These are phyloP conservation scores for Populus davidiana DNA, from an alignment of 345 rosid genomes.

Conservation along the genomic window DNA sequence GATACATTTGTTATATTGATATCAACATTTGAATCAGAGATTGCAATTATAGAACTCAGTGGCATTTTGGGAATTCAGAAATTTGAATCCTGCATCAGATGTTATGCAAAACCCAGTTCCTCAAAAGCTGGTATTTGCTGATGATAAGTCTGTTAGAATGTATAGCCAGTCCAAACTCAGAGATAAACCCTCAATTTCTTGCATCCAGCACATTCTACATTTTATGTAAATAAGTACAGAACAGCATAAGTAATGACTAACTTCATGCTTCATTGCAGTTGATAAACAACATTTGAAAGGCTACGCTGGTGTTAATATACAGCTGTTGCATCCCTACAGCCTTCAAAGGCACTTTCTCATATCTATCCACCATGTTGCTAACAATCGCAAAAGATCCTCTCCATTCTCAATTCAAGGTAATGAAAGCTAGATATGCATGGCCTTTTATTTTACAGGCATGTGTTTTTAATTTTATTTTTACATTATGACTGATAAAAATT, in stretches of 20 bases:
- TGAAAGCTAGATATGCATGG: not conserved
- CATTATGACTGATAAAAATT: not conserved
- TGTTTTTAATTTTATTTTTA: not conserved
- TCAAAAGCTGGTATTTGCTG: not conserved
- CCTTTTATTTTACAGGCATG: not conserved
- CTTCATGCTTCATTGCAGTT: not conserved
- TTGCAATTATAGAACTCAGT: not conserved
- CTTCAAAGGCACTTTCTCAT: not conserved
- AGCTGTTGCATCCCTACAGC: not conserved
- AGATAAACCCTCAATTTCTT: not conserved
- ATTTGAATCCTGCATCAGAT: not conserved
- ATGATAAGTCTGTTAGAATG: not conserved
- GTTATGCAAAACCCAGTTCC: not conserved
- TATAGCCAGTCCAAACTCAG: not conserved
- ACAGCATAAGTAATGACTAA: not conserved
- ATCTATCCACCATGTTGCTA: not conserved
- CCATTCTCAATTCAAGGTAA: conserved; percentile 6
- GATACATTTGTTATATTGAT: not conserved
- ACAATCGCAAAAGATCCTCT: not conserved
- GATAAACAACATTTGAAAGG: not conserved
- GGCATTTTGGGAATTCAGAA: not conserved
- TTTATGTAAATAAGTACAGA: not conserved
- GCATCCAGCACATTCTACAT: not conserved
- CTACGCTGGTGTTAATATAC: not conserved
- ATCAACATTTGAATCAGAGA: not conserved